A percentile compares a stretch with the other conserved stretches of the same genome.
These are phyloP conservation scores for Kingdonia uniflora DNA, from an alignment of 164 flowering plant genomes.

Conservation along the genomic window DNA sequence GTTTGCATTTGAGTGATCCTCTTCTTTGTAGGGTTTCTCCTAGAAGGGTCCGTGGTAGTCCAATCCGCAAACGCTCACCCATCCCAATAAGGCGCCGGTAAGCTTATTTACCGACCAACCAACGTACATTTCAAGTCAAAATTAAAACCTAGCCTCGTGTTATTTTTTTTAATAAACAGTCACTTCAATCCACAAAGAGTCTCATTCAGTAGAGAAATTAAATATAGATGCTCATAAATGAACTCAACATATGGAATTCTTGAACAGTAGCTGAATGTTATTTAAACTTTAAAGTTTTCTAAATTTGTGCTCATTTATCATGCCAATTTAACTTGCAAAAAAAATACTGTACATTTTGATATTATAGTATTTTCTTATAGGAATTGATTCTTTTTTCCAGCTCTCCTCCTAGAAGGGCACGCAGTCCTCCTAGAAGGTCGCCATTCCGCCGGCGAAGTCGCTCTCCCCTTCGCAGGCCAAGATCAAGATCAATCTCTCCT, in stretches of 20 bases:
- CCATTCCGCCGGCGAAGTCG: constrained; percentile 86
- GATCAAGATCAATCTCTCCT: constrained; percentile 75
- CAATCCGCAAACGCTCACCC: constrained; percentile 82
- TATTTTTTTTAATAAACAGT: no score
- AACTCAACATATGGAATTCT: no score
- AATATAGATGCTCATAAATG: no score
- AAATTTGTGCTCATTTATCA: no score
- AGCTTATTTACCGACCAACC: constrained; percentile 4
- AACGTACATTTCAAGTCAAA: neutral
- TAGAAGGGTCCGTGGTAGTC: constrained; percentile 79
- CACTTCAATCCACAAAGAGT: no score
- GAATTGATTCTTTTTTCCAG: constrained; percentile 22
- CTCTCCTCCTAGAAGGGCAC: constrained; percentile 73
- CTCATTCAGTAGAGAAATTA: no score
- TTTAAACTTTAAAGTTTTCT: no score
- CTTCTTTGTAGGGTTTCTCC: constrained; percentile 43
- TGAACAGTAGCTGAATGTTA: no score
- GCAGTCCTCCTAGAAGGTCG: constrained; percentile 86
- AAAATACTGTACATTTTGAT: no score
- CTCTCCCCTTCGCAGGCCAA: constrained; percentile 82
- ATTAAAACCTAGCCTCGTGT: neutral
- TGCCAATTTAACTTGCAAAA: no score
- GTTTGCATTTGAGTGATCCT: neutral
- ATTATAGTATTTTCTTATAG: neutral
- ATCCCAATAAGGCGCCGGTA: constrained; percentile 82